Evolutionary conservation across 768 basidiomycete genomes (phyloP), one percentile per base, ranked within the genome.

Genomic region (Ramaria rubella): DNA sequence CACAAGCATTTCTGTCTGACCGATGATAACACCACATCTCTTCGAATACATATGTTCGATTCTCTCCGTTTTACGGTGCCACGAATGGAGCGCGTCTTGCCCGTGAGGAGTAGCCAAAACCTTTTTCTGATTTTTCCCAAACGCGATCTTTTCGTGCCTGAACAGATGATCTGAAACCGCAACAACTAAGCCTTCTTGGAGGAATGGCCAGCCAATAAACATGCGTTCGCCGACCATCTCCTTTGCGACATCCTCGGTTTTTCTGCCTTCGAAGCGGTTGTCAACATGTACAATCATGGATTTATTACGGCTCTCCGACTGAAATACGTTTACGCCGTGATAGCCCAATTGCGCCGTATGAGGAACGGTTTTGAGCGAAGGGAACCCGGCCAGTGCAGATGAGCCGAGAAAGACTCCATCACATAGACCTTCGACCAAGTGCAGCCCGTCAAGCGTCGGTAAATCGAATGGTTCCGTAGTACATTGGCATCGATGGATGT

Each of bases 291-390:
- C 78, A 51, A 98, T 75, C 85, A 99, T 94, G 2, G 91, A 94
- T 70, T 94, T 91, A 73, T 95, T 95, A 34, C 86, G 79, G 61
- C 85, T 90, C 67, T 96, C 94, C 0, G 83, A 74, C 53, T 91
- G 90, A 68, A 98, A 95, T 12, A 98, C 85, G 66, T 94, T 96
- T 63, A 98, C 94, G 21, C 86, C 83, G 65, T 98, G 95, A 69
- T 82, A 79, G 15, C 86, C 93, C 23, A 98, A 75, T 23, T 75
- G 72, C 11, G 87, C 83, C 0, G 80, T 82, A 65, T 92, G 80
- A 0, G 89, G 90, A 7, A 98, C 77, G 0, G 94, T 96, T 59
- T 94, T 81, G 29, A 98, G 78, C 1, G 96, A 95, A 0, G 96
- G 95, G 80, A 99, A 99, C 9, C 96, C 96, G 0, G 96, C 93